Evolutionary conservation across 768 basidiomycete genomes (phyloP).

Genomic region (Agaricus blazei): DNA sequence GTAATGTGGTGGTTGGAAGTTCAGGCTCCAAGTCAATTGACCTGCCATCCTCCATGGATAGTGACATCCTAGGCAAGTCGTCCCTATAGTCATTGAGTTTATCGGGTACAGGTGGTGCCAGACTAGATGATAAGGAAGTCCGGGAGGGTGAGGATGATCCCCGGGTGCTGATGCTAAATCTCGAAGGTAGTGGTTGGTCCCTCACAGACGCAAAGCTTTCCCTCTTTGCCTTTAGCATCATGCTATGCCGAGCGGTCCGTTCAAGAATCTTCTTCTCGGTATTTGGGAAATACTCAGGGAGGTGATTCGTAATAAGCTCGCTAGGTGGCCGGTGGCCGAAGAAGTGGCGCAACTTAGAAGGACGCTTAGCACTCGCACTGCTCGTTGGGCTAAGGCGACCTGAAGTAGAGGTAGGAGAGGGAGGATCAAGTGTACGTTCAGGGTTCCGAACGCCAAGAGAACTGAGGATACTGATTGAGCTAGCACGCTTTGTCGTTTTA

Average conservation of each 20-base stretch:
- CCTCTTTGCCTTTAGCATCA: constrained; percentile 53
- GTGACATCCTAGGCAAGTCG: constrained; percentile 65
- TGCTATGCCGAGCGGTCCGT: constrained; percentile 85
- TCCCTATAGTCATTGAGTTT: constrained; percentile 28
- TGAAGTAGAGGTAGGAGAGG: constrained; percentile 40
- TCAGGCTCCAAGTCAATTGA: constrained; percentile 58
- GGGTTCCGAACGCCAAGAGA: constrained; percentile 86
- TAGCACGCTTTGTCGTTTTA: constrained; percentile 82
- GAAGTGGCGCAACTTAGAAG: constrained; percentile 86
- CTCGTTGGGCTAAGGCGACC: constrained; percentile 20
- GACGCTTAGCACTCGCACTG: constrained; percentile 41
- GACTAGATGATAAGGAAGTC: constrained; percentile 43
- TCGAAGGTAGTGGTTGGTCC: constrained; percentile 40
- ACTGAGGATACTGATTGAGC: constrained; percentile 90
- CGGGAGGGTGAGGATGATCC: constrained; percentile 46
- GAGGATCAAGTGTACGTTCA: constrained; percentile 59
- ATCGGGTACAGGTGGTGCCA: constrained; percentile 34
- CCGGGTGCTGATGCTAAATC: constrained; percentile 62
- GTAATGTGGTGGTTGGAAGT: constrained; percentile 22
- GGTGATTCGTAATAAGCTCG: constrained; percentile 92
- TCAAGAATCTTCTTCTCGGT: constrained; percentile 89
- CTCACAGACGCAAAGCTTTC: constrained; percentile 48
- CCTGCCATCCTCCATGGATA: constrained; percentile 69
- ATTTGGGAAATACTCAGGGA: constrained; percentile 93
- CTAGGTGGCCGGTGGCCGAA: constrained; percentile 97